A percentile compares a stretch with the other conserved stretches of the same genome.
Evolutionary conservation across 2,329 filamentous ascomycete species (phyloP).

Genomic region (Colletotrichum orbiculare): DNA sequence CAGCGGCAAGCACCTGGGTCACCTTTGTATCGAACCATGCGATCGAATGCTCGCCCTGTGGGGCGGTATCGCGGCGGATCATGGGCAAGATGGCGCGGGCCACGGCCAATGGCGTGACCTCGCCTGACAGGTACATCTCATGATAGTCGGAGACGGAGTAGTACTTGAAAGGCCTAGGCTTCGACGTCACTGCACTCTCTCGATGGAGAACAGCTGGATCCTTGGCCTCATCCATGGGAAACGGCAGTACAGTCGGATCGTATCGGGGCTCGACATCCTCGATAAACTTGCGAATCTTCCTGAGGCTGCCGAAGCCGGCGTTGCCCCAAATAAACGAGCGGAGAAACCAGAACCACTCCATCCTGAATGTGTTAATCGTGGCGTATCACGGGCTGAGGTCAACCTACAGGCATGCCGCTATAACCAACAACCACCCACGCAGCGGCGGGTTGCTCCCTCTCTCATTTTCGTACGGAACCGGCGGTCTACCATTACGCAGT

Average conservation of each 20-base stretch:
- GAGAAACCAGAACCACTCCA: conserved; percentile 65
- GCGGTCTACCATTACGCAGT: conserved; percentile 43
- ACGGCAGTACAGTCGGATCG: conserved; percentile 58
- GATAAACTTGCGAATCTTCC: conserved; percentile 62
- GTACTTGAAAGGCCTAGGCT: conserved; percentile 31
- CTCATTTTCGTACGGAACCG: conserved; percentile 57
- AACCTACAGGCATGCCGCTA: conserved; percentile 66
- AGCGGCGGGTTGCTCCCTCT: conserved; percentile 67
- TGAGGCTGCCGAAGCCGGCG: conserved; percentile 70
- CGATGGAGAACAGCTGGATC: conserved; percentile 32
- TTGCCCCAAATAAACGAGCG: conserved; percentile 70
- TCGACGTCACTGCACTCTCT: conserved; percentile 27
- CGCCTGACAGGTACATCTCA: conserved; percentile 55
- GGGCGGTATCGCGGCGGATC: conserved; percentile 52
- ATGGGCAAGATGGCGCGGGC: conserved; percentile 57
- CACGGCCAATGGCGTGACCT: conserved; percentile 58
- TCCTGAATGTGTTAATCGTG: conserved; percentile 48
- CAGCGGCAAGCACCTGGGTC: conserved; percentile 54
- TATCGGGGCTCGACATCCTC: conserved; percentile 61
- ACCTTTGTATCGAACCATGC: conserved; percentile 58
- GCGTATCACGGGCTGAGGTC: background rate
- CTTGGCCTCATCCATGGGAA: conserved; percentile 57
- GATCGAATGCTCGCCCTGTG: conserved; percentile 52
- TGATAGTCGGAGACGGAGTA: conserved; percentile 58
- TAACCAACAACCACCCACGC: conserved; percentile 63